Percentiles rank a stretch among this genome's conserved stretches.
phyloP scores from a whole-genome alignment of 1,284 basidiomycete genomes.

The Abortiporus biennis region DNA sequence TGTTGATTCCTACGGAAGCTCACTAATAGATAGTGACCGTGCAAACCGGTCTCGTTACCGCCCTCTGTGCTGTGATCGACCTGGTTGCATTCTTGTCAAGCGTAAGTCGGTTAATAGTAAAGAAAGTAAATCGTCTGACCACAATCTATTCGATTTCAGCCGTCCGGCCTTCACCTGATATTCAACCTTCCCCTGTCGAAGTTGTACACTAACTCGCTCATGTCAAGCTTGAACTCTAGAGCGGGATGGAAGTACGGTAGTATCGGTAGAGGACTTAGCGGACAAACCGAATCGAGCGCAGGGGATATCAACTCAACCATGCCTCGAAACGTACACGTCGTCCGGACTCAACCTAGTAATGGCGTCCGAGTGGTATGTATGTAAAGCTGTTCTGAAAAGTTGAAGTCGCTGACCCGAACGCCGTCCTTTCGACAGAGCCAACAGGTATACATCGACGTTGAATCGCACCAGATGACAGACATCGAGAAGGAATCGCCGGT shows the following conservation, averaged over 20 bases:
- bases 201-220: constrained; percentile 28
- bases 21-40: constrained; percentile 24
- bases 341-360: no score
- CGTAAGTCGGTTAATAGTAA: constrained; percentile 14
- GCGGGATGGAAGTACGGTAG: constrained; percentile 25
- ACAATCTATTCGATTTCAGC: constrained; percentile 16
- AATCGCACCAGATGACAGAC: constrained; percentile 26
- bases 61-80: constrained; percentile 26
- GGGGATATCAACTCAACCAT: constrained; percentile 10
- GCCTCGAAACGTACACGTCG: constrained; percentile 8
- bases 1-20: background rate
- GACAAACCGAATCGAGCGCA: constrained; percentile 2
- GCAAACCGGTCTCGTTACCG: constrained; percentile 29
- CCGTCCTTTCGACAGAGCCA: no score
- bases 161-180: constrained; percentile 24
- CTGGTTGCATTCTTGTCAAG: constrained; percentile 25
- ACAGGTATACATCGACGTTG: constrained; percentile 26
- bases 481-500: constrained; percentile 6
- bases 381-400: no score
- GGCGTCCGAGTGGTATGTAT: no score
- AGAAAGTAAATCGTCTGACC: background rate
- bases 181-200: constrained; percentile 28
- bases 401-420: no score
- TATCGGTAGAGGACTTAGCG: constrained; percentile 10
- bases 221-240: constrained; percentile 29